Evolutionary conservation across 768 basidiomycete species (phyloP).

Genomic region (Termitomyces sp.): DNA sequence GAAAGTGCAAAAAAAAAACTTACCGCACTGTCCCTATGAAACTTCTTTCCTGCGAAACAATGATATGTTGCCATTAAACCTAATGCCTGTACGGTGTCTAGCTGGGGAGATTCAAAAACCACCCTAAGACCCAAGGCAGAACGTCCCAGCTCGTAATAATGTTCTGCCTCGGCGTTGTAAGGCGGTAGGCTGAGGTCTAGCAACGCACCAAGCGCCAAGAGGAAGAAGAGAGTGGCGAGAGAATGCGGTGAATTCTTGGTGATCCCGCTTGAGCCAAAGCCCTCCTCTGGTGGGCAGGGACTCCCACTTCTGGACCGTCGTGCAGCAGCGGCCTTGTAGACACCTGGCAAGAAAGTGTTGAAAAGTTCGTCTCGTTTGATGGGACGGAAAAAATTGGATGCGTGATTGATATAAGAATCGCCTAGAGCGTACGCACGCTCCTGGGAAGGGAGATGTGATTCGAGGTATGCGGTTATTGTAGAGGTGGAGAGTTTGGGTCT

Average conservation of each 20-base stretch:
- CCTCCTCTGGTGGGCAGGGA: neutral
- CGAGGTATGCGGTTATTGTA: conserved; percentile 26
- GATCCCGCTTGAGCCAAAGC: neutral
- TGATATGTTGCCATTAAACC: conserved; percentile 56
- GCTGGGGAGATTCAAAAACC: conserved; percentile 48
- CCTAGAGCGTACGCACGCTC: conserved; percentile 35
- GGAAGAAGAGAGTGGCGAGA: conserved; percentile 49
- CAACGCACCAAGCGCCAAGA: conserved; percentile 59
- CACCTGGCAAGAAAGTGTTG: conserved; percentile 28
- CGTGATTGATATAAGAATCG: conserved; percentile 40
- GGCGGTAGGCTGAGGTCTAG: conserved; percentile 45
- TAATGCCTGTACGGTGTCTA: conserved; percentile 54
- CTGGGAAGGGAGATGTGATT: conserved; percentile 37
- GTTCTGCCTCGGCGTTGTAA: conserved; percentile 55
- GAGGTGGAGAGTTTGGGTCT: conserved; percentile 23
- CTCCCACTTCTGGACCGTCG: conserved; percentile 9
- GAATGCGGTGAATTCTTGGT: conserved; percentile 34
- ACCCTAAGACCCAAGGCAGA: conserved; percentile 46
- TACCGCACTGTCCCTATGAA: conserved; percentile 38
- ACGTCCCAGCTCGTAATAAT: conserved; percentile 52
- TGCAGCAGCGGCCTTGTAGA: conserved; percentile 27
- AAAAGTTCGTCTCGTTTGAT: conserved; percentile 43
- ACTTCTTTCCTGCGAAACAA: conserved; percentile 45
- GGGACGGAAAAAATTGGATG: conserved; percentile 43
- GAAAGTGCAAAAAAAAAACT: conserved; percentile 19